Evolutionary conservation across 2,329 filamentous ascomycete species (phyloP).

Genomic region (Hypoxylon sp.): DNA sequence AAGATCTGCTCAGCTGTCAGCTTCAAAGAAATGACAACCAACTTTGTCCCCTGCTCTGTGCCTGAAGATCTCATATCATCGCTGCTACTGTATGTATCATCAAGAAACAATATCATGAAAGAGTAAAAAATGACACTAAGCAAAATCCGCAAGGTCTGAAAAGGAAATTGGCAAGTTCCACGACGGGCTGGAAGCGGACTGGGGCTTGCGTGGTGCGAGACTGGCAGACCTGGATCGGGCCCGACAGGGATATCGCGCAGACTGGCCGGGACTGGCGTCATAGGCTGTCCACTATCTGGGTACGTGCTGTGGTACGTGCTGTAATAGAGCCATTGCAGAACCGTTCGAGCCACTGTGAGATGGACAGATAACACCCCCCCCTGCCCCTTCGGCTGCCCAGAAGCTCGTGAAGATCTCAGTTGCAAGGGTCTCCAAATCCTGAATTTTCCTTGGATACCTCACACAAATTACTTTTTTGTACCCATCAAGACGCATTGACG

Average conservation of each 20-base stretch:
- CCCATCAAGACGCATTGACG: conserved; percentile 9
- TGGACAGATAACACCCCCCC: too few relatives aligned
- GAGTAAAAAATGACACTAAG: conserved; percentile 8
- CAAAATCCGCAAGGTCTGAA: conserved; percentile 9
- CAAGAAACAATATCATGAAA: too few relatives aligned
- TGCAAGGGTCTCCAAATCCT: conserved; percentile 25
- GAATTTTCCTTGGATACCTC: conserved; percentile 29
- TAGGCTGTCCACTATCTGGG: conserved; percentile 23
- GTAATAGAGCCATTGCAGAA: not conserved
- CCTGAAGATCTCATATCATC: conserved; percentile 7
- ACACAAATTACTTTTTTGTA: conserved; percentile 24
- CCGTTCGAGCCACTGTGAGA: too few relatives aligned
- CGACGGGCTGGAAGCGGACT: too few relatives aligned
- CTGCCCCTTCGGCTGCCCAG: not conserved
- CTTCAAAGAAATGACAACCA: not conserved
- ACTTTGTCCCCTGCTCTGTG: not conserved
- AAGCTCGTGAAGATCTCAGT: conserved; percentile 30
- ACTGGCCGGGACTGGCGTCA: conserved; percentile 37
- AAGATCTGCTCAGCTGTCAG: not conserved
- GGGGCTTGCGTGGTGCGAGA: conserved; percentile 14
- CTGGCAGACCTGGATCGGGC: conserved; percentile 13
- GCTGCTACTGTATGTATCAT: not conserved
- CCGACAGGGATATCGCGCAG: conserved; percentile 27
- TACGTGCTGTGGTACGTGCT: too few relatives aligned
- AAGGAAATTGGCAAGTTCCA: conserved; percentile 32